Base-by-base conservation (phyloP, 2,329 filamentous ascomycete species). In the Aspergillus candidus region DNA sequence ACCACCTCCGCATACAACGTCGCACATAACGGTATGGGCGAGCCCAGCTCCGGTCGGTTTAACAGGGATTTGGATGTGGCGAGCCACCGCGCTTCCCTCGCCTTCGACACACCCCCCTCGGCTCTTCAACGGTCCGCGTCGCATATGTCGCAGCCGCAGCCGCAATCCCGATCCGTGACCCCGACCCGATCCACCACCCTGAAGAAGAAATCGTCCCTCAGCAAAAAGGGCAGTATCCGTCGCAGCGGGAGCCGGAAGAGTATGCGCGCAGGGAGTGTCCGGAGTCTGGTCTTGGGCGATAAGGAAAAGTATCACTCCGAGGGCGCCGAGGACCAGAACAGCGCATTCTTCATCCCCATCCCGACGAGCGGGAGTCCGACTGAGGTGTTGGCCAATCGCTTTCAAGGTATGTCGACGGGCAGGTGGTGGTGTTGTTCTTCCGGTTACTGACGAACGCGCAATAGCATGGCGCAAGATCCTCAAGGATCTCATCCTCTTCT, bases 401-500 rank as follows among this genome's bases (percentile, higher is more conserved):
- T 98, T 63, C 87, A 96, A 74, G 79, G 89, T 89, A 75, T 48
- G 79, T 44, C n/a, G 30, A 30, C 44, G 15, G 39, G 14, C 32
- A 27, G 27, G 31, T 43, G 30, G 40, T 44, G n/a, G 35, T 6
- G 34, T 6, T 17, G 42, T 35, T 12, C 33, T 15, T 15, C 43
- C 41, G 10, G 43, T 46, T 2, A 30, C n/a, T 31, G 38, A 38
- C 50, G 57, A 46, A 58, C 35, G 3, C 18, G 32, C 12, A 10
- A 30, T 51, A 94, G 89, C 86, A 40, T 98, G 93, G 93, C 82
- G 93, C 57, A 95, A 94, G 72, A 78, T 96, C 11, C 78, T 98
- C 41, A 97, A 97, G 65, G 90, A 96, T 54, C 76, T 97, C 35
- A 95, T 97, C 53, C 73, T 86, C 44, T 97, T 95, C 66, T 97